A percentile compares a stretch with the other conserved stretches of the same genome.
phyloP scores from a whole-genome alignment of 202 grass and related monocot species.

The Brachypodium distachyon region DNA sequence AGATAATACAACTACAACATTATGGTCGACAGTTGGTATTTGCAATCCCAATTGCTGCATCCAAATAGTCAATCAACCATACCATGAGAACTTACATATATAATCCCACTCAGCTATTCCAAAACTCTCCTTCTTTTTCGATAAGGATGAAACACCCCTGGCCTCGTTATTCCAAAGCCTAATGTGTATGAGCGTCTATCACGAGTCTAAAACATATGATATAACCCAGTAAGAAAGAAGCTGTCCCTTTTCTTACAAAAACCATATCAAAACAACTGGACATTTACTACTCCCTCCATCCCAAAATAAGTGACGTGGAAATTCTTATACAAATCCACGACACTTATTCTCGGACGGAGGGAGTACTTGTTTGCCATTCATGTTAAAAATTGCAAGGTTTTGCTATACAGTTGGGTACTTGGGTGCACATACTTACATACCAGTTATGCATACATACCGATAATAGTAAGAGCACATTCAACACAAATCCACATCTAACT shows the following conservation, averaged over 20 bases:
- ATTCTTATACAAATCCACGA: too few relatives aligned
- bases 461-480: neutral
- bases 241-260: neutral
- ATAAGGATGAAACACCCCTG: too few relatives aligned
- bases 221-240: neutral
- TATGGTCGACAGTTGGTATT: neutral
- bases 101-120: neutral
- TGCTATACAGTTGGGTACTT: neutral
- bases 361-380: neutral
- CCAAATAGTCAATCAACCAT: neutral
- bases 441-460: neutral
- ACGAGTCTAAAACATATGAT: neutral
- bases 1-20: neutral
- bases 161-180: neutral
- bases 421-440: neutral
- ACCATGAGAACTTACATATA: neutral
- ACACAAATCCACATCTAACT: neutral
- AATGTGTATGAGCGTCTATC: neutral
- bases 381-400: neutral
- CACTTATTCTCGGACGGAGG: too few relatives aligned
- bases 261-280: neutral
- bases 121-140: too few relatives aligned
- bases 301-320: too few relatives aligned
- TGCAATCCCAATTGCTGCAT: neutral
- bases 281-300: too few relatives aligned